Evolutionary conservation across 2,329 filamentous ascomycete species (phyloP), one percentile per base, ranked within the genome.

Genomic region (Ramichloridium luteum): DNA sequence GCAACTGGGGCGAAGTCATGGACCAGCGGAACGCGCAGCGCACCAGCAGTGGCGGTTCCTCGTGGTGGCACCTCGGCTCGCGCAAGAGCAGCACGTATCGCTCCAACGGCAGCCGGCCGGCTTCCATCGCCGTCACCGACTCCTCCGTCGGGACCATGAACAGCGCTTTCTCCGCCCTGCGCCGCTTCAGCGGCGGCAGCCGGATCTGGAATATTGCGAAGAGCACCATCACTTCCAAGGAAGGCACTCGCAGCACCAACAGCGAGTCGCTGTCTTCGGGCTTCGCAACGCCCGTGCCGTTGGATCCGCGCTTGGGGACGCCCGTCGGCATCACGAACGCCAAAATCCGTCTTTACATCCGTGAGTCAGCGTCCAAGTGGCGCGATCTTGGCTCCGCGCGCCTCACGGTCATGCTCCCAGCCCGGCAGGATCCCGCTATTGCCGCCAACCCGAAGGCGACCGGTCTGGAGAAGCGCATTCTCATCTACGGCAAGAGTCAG

Each of bases 371-470:
- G 1, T 74, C 74, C 30, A 88, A 88, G 53, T 98, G 90, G 90
- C 77, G 84, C 39, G 86, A 96, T 53, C 76, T 86, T 62, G 88
- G 90, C 42, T 77, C 82, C 45, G 92, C 85, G 38, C 68, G 75
- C 22, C 62, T 98, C 37, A 83, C 80, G 11, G 84, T 98, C 48
- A 75, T 85, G 53, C 72, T 75, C 12, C 80, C 83, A n/a, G 77
- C 67, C 31, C 53, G 56, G 12, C 35, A 50, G 28, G 40, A 51
- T 43, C 27, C 53, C 23, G 32, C 41, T 22, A 30, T 47, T 40
- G 56, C 58, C 4, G 57, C 57, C 5, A 48, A 50, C 13, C 54
- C 59, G 11, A 40, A 37, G 39, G 56, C 36, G 25, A 70, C 70
- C 45, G 56, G 41, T 65, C 61, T 80, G 41, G 81, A 93, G 60